Evolutionary conservation across 352 stramenopile species (phyloP).

Genomic region (Globisporangium lucens): DNA sequence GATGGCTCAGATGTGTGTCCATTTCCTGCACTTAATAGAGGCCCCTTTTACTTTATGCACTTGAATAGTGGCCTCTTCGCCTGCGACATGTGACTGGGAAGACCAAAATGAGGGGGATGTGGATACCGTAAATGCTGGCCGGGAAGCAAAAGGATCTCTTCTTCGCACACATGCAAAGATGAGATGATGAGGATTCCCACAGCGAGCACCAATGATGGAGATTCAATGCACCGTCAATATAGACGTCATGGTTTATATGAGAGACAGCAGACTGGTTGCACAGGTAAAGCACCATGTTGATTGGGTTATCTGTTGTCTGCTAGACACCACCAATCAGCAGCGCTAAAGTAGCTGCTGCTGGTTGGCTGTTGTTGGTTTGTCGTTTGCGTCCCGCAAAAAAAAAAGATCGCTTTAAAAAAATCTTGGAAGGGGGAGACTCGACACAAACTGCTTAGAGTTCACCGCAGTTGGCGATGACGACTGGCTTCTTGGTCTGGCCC

Average conservation of each 20-base stretch:
- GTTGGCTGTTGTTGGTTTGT: not conserved
- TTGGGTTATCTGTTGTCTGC: slow-evolving; percentile 6
- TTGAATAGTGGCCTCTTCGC: not conserved
- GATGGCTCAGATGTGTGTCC: not conserved
- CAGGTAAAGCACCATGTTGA: not conserved
- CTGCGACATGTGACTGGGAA: not conserved
- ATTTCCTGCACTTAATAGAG: not conserved
- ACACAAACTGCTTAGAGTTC: slow-evolving; percentile 65
- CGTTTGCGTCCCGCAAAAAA: slow-evolving; percentile 4
- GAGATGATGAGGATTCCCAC: not conserved
- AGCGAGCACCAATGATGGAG: not conserved
- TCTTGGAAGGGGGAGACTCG: not conserved
- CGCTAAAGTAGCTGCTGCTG: not conserved
- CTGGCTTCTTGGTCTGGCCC: slow-evolving; percentile 86
- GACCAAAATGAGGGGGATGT: not conserved
- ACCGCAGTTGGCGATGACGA: slow-evolving; percentile 95
- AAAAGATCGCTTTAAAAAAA: slow-evolving; percentile 3
- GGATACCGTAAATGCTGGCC: not conserved
- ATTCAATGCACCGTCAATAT: not conserved
- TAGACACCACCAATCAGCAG: not conserved
- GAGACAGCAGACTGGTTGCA: not conserved
- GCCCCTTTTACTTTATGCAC: not conserved
- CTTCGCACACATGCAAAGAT: not conserved
- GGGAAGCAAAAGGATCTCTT: not conserved
- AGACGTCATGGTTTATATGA: not conserved